These are phyloP conservation scores for Tolypocladium album DNA, from an alignment of 2,329 filamentous ascomycete species.

Conservation along the genomic window DNA sequence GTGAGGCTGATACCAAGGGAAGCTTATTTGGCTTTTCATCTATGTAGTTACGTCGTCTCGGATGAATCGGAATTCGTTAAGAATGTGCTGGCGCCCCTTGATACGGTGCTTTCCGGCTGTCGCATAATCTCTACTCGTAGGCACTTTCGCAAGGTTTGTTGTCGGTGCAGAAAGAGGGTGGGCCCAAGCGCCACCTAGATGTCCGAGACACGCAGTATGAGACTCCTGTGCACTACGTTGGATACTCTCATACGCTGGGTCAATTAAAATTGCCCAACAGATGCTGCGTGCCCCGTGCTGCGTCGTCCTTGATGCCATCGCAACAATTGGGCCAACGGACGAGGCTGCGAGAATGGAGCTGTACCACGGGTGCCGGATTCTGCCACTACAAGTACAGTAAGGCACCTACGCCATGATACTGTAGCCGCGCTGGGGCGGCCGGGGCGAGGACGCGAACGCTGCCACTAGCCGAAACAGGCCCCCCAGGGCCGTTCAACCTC, in stretches of 20 bases:
- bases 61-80: conserved; percentile 28
- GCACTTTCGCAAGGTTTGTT: neutral
- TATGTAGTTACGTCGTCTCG: conserved; percentile 32
- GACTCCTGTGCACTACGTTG: no score
- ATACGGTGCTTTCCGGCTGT: neutral
- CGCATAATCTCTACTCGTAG: neutral
- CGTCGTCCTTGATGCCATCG: neutral
- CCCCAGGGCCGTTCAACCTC: neutral
- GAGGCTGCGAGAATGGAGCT: neutral
- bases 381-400: neutral
- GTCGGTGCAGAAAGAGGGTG: neutral
- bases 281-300: neutral
- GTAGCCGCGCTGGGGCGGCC: neutral
- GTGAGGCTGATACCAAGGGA: conserved; percentile 26
- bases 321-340: no score
- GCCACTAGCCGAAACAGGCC: neutral
- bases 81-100: conserved; percentile 10
- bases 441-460: neutral
- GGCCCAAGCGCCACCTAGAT: neutral
- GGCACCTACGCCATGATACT: neutral
- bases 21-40: conserved; percentile 25
- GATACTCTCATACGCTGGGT: no score
- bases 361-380: neutral
- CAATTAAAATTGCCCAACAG: no score
- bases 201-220: no score